Conservation (phyloP, 148 eudicot species). For the Chenopodium quinoa region DNA sequence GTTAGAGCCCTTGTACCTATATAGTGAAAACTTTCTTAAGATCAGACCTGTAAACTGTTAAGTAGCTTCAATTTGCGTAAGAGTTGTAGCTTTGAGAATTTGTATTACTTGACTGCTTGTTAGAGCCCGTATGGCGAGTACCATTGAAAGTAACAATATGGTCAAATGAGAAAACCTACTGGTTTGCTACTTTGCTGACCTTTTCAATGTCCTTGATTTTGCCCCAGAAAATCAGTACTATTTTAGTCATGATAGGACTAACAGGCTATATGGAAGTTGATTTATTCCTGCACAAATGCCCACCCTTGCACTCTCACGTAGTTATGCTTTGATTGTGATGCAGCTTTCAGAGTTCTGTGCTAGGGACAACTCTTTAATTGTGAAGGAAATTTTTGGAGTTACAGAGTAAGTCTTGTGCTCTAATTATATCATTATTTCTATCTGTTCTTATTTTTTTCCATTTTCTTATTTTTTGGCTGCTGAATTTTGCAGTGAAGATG, state of each 20-base stretch:
- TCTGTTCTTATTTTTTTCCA: background rate
- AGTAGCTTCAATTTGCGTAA: background rate
- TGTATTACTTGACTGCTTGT: background rate
- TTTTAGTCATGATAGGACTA: background rate
- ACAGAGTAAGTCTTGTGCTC: constrained; percentile 67
- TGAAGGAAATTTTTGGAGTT: constrained; percentile 91
- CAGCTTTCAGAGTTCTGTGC: constrained; percentile 88
- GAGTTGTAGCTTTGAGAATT: background rate
- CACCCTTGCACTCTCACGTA: constrained; percentile 1
- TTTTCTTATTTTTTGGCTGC: background rate
- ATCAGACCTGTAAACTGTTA: background rate
- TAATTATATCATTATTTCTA: constrained; percentile 6
- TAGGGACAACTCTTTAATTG: constrained; percentile 63
- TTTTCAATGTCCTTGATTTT: background rate
- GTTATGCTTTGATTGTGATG: constrained; percentile 20
- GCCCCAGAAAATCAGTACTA: background rate
- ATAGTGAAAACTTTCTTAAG: background rate
- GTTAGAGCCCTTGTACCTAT: background rate
- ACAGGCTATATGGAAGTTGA: background rate
- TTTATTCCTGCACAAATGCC: background rate
- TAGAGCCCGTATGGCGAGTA: background rate
- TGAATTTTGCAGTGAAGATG: constrained; percentile 63
- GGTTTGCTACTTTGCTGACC: background rate
- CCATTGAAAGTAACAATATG: background rate
- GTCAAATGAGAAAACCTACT: background rate